Base-by-base conservation (phyloP, 371 early-diverging fungal species). In the Nematocida sp. region DNA sequence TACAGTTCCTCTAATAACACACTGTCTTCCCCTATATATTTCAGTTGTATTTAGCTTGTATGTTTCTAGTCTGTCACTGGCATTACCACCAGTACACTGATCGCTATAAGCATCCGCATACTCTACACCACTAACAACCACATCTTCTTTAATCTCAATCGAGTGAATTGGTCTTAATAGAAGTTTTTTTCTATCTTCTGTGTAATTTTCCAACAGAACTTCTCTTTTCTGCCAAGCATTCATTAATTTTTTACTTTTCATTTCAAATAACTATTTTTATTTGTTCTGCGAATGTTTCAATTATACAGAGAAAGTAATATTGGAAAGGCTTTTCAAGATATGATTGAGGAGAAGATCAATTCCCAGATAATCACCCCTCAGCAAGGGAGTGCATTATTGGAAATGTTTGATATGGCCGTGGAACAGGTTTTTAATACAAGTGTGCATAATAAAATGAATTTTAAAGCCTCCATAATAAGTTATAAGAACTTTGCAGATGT, bases 401-500 rank as follows among this genome's bases (percentile, higher is more conserved):
- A 84, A 55, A 83, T 72, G 60, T 88, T 86, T 83, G 86, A 88
- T 64, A 72, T 72, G 56, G 83, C 73, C 13, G 83, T 88, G 9
- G 85, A 85, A 7, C 42, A 66, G 15, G 84, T 86, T 13, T 88
- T 88, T 74, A 78, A 84, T 23, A 60, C 66, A 50, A 81, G 83
- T 52, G 88, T 88, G 7, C 85, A 76, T 25, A 84, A 62, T 42
- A 86, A 74, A 20, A 80, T 88, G 71, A 86, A 82, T 62, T 88
- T 88, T 66, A 87, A 86, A 62, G 88, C 86, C 27, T 82, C 72
- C 39, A 80, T 86, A 23, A 57, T 71, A 13, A 75, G 66, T 25
- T 88, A 88, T 67, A 88, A 88, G 76, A 69, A 80, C 73, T 86
- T 88, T 50, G 88, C 86, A 57, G 88, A 86, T 33, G 88, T 88